Evolutionary conservation across 805 yeast genomes (phyloP), one percentile per base, ranked within the genome.

Genomic region (Isabelozyma pseudorhagii): DNA sequence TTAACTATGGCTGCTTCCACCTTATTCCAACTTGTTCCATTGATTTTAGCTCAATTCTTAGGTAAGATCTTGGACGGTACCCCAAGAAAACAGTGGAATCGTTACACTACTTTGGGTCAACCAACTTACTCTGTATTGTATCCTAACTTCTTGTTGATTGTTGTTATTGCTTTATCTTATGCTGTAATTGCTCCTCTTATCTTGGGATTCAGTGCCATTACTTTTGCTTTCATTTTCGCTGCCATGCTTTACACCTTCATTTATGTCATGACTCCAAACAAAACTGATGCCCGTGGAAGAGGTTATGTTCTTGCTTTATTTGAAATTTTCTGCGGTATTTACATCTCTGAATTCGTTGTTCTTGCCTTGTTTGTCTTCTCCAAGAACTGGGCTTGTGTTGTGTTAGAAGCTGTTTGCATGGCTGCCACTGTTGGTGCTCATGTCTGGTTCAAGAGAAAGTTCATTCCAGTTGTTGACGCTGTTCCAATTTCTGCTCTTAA

Each of bases 61-160:
- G 89, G 94, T 29, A 74, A 73, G 54, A 51, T 90, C 18, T 77
- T 94, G 52, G 97, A 91, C 66, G 78, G 80, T 47, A 90, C 98
- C 5, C 98, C 98, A 53, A 84, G 98, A 71, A 85, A 89, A 69
- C 88, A 86, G 73, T 93, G 97, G 97, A 81, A 67, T 52, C 83
- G 97, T 61, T 81, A 69, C 63, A 82, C 81, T 64, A 77, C 74
- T 1, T 73, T 93, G 57, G 78, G 83, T 10, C 75, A 79, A 40
- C 87, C 92, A 42, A 78, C 81, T 21, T 91, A 92, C 88, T 96
- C 97, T 45, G 83, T 87, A 14, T 72, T 82, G 11, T 93, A 87
- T 69, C 97, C 97, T 7, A 74, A 78, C 9, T 85, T 84, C 66
- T 87, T 91, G 56, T 76, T 90, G 53, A 74, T 91, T 71, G 81